Percentiles rank a stretch among this genome's conserved stretches.
Conservation (phyloP, 306 rosid species). For the Sechiopsis laciniata region DNA sequence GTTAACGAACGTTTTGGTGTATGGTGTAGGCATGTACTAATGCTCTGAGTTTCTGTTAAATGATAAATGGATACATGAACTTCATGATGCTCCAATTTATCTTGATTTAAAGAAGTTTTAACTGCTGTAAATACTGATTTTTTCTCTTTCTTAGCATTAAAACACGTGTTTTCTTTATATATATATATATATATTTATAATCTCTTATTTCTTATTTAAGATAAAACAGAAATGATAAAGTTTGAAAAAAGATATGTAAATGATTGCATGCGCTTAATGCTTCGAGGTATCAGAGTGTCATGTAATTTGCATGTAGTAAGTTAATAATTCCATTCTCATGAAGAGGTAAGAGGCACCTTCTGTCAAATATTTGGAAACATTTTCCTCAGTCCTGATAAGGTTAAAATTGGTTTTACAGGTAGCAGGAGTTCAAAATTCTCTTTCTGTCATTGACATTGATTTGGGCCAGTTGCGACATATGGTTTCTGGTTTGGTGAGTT, state of each 20-base stretch:
- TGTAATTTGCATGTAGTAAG: not conserved
- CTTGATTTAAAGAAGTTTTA: not conserved
- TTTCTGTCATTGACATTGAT: constrained; percentile 47
- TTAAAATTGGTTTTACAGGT: constrained; percentile 52
- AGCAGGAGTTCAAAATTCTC: constrained; percentile 53
- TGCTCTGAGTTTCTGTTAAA: not conserved
- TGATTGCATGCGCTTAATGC: not conserved
- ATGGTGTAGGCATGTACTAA: not conserved
- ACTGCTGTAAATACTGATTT: not conserved
- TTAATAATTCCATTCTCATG: not conserved
- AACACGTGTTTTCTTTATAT: not conserved
- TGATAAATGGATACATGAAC: not conserved
- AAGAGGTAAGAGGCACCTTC: not conserved
- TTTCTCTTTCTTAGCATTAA: not conserved
- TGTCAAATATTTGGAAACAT: not conserved
- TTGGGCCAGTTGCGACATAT: constrained; percentile 46
- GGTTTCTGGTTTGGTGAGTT: constrained; percentile 74
- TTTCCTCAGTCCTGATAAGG: constrained; percentile 22
- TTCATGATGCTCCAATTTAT: constrained; percentile 4
- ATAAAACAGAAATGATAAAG: not conserved
- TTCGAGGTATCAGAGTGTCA: constrained; percentile 1
- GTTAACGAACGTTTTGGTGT: not conserved
- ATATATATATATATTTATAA: not conserved
- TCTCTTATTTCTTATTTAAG: not conserved
- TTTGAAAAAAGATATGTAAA: not conserved